Evolutionary conservation across 306 rosid genomes (phyloP).

Genomic region (Lablab purpureus): DNA sequence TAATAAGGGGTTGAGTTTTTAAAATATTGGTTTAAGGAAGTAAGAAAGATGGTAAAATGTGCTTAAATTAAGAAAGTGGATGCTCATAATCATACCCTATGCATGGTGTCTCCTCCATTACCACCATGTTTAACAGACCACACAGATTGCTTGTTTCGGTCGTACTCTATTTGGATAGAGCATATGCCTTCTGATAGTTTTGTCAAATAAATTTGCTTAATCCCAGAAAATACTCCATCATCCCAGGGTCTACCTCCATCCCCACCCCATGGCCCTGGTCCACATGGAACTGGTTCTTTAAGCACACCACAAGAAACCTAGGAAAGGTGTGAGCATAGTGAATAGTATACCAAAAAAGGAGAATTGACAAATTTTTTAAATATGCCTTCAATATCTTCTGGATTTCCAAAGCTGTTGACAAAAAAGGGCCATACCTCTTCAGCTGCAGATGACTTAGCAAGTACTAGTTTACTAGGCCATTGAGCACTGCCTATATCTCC

Average conservation of each 20-base stretch:
- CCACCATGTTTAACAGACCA: slow-evolving; percentile 96
- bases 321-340: not conserved
- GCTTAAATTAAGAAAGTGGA: slow-evolving; percentile 30
- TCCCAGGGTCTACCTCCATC: slow-evolving; percentile 95
- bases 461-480: slow-evolving; percentile 68
- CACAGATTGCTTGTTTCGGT: slow-evolving; percentile 82
- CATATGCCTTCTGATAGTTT: slow-evolving; percentile 71
- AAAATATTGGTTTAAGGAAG: not conserved
- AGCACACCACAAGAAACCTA: slow-evolving; percentile 72
- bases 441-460: slow-evolving; percentile 60
- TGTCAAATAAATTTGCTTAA: slow-evolving; percentile 83
- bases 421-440: slow-evolving; percentile 66
- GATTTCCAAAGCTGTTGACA: not conserved
- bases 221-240: slow-evolving; percentile 90
- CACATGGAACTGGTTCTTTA: slow-evolving; percentile 88
- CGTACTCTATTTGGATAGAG: slow-evolving; percentile 91
- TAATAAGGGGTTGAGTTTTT: not conserved
- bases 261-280: slow-evolving; percentile 99
- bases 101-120: slow-evolving; percentile 69
- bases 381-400: slow-evolving; percentile 5
- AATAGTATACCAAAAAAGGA: slow-evolving; percentile 16
- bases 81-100: slow-evolving; percentile 63
- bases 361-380: not conserved
- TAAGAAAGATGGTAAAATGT: slow-evolving; percentile 1
- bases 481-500: slow-evolving; percentile 58